Evolutionary conservation across 345 rosid genomes (phyloP), one percentile per base, ranked within the genome.

Genomic region (Atalantia buxifolia): DNA sequence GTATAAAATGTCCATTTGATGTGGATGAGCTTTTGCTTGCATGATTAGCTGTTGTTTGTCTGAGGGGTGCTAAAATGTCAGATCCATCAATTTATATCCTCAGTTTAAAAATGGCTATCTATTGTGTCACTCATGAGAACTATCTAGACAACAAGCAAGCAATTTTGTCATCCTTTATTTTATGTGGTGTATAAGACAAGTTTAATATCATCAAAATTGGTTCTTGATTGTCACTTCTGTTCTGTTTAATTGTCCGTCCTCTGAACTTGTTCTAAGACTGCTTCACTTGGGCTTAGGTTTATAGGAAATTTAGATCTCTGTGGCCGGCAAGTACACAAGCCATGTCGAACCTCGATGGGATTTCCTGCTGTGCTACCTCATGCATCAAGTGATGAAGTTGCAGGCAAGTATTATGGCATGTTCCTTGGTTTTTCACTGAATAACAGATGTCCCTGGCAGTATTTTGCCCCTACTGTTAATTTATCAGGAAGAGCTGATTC

Each of bases 321-420:
- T 18, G 99, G 99, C 9, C 90, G 84, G 70, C 99, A 93, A 91
- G 89, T 95, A 76, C 88, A 87, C 81, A 92, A 91, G 84, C 99
- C 92, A 62, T 95, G 99, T 78, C 86, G 97, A 82, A 92, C 99
- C 66, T 88, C 98, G 30, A 80, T 95, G 91, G 99, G 99, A n/a
- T 95, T 95, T 69, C 99, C 99, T 28, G 99, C 84, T 7, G 99
- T 95, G 74, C 87, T 95, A 78, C 99, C 99, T 21, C 99, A 95
- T 87, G 94, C 95, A 66, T 89, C 87, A 75, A 92, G 89, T 81
- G 97, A 88, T 65, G 97, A 93, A 82, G 92, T 88, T 81, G 84
- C 90, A 76, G 99, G 96, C 83, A 83, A 80, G 89, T 80, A 42
- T 78, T 42, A 21, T 30, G 6, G 22, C 2, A 30, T 27, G 27